phyloP scores from a whole-genome alignment of 257 asterid species.

The Vinca minor region DNA sequence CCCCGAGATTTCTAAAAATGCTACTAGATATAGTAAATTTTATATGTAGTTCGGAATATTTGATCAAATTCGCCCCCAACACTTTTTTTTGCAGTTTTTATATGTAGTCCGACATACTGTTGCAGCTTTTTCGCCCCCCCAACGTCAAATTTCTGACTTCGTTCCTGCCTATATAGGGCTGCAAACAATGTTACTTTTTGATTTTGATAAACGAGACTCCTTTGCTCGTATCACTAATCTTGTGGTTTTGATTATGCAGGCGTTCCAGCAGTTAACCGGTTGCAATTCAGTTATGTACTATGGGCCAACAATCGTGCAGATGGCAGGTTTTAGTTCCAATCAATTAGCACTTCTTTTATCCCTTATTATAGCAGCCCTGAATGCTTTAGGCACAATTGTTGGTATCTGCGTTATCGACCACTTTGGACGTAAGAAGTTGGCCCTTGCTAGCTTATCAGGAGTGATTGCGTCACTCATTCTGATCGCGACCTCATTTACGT shows the following conservation, averaged over 20 bases:
- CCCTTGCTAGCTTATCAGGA: conserved; percentile 63
- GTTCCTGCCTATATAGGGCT: too few species aligned
- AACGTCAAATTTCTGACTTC: too few species aligned
- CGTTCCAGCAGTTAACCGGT: conserved; percentile 91
- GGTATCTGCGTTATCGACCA: conserved; percentile 84
- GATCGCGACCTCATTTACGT: conserved; percentile 54
- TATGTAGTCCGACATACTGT: too few species aligned
- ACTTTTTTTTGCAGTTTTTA: too few species aligned
- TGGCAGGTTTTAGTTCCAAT: conserved; percentile 88
- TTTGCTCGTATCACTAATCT: background rate
- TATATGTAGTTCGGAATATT: too few species aligned
- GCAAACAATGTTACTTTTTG: too few species aligned
- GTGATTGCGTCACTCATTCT: conserved; percentile 65
- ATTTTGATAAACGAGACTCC: too few species aligned
- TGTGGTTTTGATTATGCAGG: conserved; percentile 36
- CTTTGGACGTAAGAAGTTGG: conserved; percentile 66
- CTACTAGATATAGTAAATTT: too few species aligned
- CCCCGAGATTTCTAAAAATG: too few species aligned
- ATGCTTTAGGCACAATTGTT: conserved; percentile 64
- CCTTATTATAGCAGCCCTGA: conserved; percentile 58
- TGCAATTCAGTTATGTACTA: conserved; percentile 89
- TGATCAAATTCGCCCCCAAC: too few species aligned
- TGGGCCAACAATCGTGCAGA: conserved; percentile 87
- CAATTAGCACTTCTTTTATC: conserved; percentile 78
- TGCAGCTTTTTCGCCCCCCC: too few species aligned